phyloP scores from a whole-genome alignment of 1,139 yeast genomes.

The Saccharomycopsis crataegensis region DNA sequence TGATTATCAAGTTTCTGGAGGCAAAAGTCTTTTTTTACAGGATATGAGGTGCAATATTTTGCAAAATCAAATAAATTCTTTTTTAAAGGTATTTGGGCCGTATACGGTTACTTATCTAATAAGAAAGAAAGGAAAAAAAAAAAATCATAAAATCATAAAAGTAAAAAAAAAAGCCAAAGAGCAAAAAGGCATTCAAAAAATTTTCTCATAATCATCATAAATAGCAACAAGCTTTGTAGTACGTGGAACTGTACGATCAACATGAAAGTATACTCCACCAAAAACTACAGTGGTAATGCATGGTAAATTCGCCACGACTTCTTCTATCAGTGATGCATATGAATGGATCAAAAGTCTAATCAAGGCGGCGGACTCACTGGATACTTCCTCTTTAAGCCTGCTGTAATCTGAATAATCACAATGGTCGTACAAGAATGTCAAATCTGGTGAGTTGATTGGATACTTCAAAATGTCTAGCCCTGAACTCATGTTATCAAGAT shows the following conservation, averaged over 20 bases:
- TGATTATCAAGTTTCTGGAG: no score
- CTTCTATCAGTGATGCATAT: slow-evolving; percentile 15
- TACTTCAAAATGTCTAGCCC: slow-evolving; percentile 20
- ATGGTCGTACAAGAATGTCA: neutral
- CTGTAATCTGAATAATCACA: slow-evolving; percentile 1
- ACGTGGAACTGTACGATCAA: neutral
- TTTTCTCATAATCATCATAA: slow-evolving; percentile 20
- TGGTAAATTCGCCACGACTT: slow-evolving; percentile 13
- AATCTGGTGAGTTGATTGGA: neutral
- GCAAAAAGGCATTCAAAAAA: no score
- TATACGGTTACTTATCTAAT: no score
- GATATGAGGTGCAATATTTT: no score
- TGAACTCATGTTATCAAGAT: slow-evolving; percentile 18
- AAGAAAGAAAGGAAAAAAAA: no score
- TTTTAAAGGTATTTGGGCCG: no score
- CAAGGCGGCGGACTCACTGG: slow-evolving; percentile 4
- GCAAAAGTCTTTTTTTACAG: no score
- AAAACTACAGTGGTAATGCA: slow-evolving; percentile 19
- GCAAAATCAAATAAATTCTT: no score
- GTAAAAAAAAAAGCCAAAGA: no score
- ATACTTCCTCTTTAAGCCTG: neutral
- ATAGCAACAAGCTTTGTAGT: slow-evolving; percentile 10
- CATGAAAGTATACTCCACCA: slow-evolving; percentile 21
- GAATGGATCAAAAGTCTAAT: slow-evolving; percentile 21
- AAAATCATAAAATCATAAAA: no score